Percentiles rank a stretch among this genome's conserved stretches.
phyloP scores from a whole-genome alignment of 805 yeast species.

The Zygotorulaspora chibaensis region DNA sequence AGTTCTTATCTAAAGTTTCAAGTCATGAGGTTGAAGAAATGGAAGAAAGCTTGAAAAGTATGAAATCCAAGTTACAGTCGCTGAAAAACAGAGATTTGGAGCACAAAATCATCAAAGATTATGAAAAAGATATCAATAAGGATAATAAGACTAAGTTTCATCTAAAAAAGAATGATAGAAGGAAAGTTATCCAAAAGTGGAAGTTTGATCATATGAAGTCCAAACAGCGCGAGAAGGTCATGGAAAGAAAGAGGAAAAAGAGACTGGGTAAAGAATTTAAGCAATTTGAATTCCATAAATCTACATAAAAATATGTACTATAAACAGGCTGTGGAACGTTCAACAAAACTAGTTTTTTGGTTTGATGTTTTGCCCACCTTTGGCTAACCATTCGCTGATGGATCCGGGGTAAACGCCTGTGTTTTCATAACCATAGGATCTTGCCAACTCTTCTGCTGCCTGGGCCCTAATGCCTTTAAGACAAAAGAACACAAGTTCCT shows the following conservation, averaged over 20 bases:
- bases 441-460: slow-evolving; percentile 87
- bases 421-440: slow-evolving; percentile 78
- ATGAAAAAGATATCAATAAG: slow-evolving; percentile 51
- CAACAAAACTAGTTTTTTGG: slow-evolving; percentile 4
- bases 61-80: slow-evolving; percentile 62
- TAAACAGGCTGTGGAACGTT: neutral
- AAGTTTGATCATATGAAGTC: slow-evolving; percentile 71
- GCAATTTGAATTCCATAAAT: slow-evolving; percentile 41
- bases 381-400: slow-evolving; percentile 71
- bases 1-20: slow-evolving; percentile 40
- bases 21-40: slow-evolving; percentile 49
- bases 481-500: slow-evolving; percentile 84
- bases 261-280: slow-evolving; percentile 76
- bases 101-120: slow-evolving; percentile 54
- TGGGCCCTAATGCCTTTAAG: slow-evolving; percentile 88
- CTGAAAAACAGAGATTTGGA: slow-evolving; percentile 74
- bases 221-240: slow-evolving; percentile 69
- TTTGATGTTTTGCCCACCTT: slow-evolving; percentile 23
- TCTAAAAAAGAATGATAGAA: slow-evolving; percentile 64
- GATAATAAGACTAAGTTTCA: slow-evolving; percentile 51
- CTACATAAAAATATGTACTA: slow-evolving; percentile 14
- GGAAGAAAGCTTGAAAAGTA: slow-evolving; percentile 55
- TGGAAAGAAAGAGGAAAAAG: slow-evolving; percentile 85
- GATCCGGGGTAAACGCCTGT: slow-evolving; percentile 87
- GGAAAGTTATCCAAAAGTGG: slow-evolving; percentile 71